These are phyloP conservation scores for Venustampulla echinocandica DNA, from an alignment of 495 filamentous ascomycete species.

Conservation along the genomic window DNA sequence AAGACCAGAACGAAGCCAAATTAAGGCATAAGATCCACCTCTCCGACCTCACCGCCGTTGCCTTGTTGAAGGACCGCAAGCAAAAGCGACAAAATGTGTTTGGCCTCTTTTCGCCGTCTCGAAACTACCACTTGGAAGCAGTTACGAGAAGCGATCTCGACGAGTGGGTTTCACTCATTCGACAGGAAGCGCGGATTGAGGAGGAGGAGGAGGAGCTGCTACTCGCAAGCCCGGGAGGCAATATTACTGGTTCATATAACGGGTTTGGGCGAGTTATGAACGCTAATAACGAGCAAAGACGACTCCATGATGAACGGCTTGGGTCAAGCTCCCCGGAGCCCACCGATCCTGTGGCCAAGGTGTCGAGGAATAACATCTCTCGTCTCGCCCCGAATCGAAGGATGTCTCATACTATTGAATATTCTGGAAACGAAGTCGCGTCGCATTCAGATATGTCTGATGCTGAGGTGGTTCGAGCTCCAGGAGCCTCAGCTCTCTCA, in stretches of 20 bases:
- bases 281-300: constrained; percentile 15
- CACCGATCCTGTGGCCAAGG: constrained; percentile 32
- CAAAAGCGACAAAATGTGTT: constrained; percentile 73
- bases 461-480: constrained; percentile 36
- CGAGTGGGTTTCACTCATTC: constrained; percentile 80
- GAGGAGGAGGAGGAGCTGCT: constrained; percentile 79
- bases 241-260: constrained; percentile 9
- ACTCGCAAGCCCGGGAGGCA: constrained; percentile 46
- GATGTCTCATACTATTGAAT: constrained; percentile 47
- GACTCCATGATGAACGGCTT: constrained; percentile 30
- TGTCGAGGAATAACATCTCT: constrained; percentile 27
- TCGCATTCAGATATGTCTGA: constrained; percentile 91
- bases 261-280: constrained; percentile 20
- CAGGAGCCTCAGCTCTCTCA: constrained; percentile 33
- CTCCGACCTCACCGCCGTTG: constrained; percentile 85
- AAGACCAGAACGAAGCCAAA: constrained; percentile 79
- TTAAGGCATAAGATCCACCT: constrained; percentile 79
- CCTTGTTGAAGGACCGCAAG: constrained; percentile 79
- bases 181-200: constrained; percentile 68
- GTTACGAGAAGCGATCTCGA: constrained; percentile 62
- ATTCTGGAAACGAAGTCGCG: constrained; percentile 80
- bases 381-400: constrained; percentile 4
- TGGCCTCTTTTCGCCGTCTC: constrained; percentile 84
- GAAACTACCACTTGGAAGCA: constrained; percentile 85
- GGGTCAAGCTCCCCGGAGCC: constrained; percentile 62